A percentile compares a stretch with the other conserved stretches of the same genome.
Evolutionary conservation across 2,329 filamentous ascomycete species (phyloP).

Genomic region (Grosmannia serpens): DNA sequence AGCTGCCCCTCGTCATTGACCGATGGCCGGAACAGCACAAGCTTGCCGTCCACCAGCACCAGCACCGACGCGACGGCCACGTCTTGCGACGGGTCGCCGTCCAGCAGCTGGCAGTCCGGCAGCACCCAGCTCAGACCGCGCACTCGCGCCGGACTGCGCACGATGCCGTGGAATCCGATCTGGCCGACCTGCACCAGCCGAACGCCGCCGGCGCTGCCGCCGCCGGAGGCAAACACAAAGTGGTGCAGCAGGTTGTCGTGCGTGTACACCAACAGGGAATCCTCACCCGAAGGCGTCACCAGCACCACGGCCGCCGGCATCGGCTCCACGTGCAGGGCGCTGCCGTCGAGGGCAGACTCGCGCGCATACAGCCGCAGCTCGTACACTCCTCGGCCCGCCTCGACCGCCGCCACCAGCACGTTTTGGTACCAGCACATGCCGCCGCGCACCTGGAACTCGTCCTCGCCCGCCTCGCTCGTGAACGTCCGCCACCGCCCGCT

Average conservation of each 20-base stretch:
- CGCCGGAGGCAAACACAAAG: slow-evolving; percentile 68
- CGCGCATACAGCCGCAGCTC: slow-evolving; percentile 89
- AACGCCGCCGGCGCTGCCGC: slow-evolving; percentile 25
- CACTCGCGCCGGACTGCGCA: slow-evolving; percentile 83
- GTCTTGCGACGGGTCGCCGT: slow-evolving; percentile 91
- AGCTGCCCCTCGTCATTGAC: slow-evolving; percentile 70
- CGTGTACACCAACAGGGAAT: slow-evolving; percentile 92
- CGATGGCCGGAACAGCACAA: slow-evolving; percentile 82
- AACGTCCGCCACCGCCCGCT: slow-evolving; percentile 97
- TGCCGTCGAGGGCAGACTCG: slow-evolving; percentile 63
- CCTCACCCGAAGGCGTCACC: slow-evolving; percentile 78
- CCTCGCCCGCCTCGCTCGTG: slow-evolving; percentile 66
- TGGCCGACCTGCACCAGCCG: slow-evolving; percentile 89
- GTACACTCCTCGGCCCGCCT: slow-evolving; percentile 54
- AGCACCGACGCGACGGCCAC: slow-evolving; percentile 87
- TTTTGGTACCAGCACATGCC: slow-evolving; percentile 99
- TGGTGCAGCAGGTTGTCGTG: slow-evolving; percentile 95
- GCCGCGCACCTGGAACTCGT: slow-evolving; percentile 82
- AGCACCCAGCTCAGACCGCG: slow-evolving; percentile 92
- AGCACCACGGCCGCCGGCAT: slow-evolving; percentile 82
- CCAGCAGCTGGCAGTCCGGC: slow-evolving; percentile 75
- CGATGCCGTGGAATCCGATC: slow-evolving; percentile 94
- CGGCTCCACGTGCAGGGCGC: slow-evolving; percentile 63
- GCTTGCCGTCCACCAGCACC: slow-evolving; percentile 94
- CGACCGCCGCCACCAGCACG: slow-evolving; percentile 86